phyloP scores from a whole-genome alignment of 2,329 filamentous ascomycete species.

The Fusarium compactum region DNA sequence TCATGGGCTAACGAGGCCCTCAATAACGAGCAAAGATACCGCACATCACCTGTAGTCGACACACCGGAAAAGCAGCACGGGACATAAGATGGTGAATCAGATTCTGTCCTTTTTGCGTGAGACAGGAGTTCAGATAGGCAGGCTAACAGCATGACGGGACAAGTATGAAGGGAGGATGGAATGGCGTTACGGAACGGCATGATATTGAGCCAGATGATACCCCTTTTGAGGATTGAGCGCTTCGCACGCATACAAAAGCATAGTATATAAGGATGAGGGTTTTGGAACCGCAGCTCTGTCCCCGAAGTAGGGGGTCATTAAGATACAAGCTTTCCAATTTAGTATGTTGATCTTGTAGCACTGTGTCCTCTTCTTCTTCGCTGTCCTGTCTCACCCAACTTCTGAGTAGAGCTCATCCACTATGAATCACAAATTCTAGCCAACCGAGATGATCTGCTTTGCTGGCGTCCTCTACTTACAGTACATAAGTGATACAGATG shows the following conservation, averaged over 20 bases:
- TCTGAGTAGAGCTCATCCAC: neutral
- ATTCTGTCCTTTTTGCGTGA: neutral
- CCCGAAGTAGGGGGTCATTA: neutral
- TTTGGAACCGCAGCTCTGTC: neutral
- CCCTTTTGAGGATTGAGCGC: slow-evolving; percentile 31
- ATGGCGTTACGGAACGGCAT: slow-evolving; percentile 37
- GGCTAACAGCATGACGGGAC: neutral
- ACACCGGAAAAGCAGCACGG: slow-evolving; percentile 13
- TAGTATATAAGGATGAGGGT: neutral
- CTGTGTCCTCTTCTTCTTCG: neutral
- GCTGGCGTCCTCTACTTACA: neutral
- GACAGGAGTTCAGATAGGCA: slow-evolving; percentile 12
- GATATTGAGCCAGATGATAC: slow-evolving; percentile 35
- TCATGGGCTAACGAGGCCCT: slow-evolving; percentile 51
- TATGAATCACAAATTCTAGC: neutral
- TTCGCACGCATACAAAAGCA: neutral
- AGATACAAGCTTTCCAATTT: neutral
- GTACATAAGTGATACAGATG: neutral
- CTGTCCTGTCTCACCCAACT: neutral
- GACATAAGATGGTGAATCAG: neutral
- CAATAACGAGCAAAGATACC: slow-evolving; percentile 28
- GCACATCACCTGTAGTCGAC: slow-evolving; percentile 21
- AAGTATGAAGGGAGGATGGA: slow-evolving; percentile 1
- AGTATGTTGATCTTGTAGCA: neutral
- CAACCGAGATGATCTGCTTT: neutral